These are phyloP conservation scores for Aspergillus vadensis DNA, from an alignment of 2,329 filamentous ascomycete genomes.

Conservation along the genomic window DNA sequence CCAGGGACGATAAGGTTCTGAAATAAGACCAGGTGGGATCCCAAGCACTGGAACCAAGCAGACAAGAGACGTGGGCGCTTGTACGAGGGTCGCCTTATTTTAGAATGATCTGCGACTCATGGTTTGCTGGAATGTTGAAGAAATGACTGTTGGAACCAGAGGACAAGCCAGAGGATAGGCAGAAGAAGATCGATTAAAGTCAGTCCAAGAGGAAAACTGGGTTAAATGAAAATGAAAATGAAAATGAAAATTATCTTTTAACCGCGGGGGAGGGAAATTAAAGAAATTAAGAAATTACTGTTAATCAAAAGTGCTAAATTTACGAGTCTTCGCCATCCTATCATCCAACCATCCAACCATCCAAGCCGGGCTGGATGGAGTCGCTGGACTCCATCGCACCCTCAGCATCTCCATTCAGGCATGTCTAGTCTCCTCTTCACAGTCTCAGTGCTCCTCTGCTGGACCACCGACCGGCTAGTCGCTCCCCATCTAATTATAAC, in stretches of 20 bases:
- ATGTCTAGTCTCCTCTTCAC: too few species aligned
- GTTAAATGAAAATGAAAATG: background rate
- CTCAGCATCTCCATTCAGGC: too few species aligned
- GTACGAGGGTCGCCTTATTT: constrained; percentile 5
- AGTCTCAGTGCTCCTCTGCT: too few species aligned
- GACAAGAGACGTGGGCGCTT: constrained; percentile 4
- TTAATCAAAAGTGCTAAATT: constrained; percentile 3
- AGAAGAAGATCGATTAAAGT: too few species aligned
- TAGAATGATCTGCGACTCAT: constrained; percentile 4
- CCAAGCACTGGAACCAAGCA: background rate
- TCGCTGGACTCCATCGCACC: background rate
- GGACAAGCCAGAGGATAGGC: too few species aligned
- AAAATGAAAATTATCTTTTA: background rate
- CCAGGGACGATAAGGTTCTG: constrained; percentile 2
- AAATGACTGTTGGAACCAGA: too few species aligned
- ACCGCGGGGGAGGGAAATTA: constrained; percentile 4
- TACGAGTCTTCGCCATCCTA: background rate
- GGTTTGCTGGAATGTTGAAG: background rate
- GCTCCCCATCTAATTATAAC: background rate
- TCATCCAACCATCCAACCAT: background rate
- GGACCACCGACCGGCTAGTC: too few species aligned
- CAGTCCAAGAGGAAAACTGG: too few species aligned
- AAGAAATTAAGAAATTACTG: background rate
- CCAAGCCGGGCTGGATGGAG: too few species aligned
- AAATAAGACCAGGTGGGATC: constrained; percentile 3